phyloP scores from a whole-genome alignment of 2,329 filamentous ascomycete genomes.

The Aureobasidium sp. region DNA sequence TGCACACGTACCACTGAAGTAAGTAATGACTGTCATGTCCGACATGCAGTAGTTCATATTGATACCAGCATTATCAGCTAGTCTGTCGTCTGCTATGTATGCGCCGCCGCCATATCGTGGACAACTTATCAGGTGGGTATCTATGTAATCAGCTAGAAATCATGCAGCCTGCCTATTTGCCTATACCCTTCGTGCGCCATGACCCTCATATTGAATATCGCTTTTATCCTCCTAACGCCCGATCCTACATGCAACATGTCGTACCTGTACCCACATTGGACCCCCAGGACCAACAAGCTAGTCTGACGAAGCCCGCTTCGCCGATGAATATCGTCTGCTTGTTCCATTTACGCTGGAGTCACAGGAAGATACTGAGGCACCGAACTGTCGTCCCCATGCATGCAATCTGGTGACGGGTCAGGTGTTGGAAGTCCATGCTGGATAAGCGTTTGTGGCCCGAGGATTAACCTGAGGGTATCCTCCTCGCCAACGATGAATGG shows the following conservation, averaged over 20 bases:
- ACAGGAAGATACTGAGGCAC: neutral
- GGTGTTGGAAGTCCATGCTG: constrained; percentile 14
- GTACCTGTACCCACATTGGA: neutral
- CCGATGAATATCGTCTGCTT: neutral
- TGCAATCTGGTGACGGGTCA: constrained; percentile 1
- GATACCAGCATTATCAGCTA: neutral
- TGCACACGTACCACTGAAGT: neutral
- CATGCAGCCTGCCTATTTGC: neutral
- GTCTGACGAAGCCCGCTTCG: constrained; percentile 5
- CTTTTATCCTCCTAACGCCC: neutral
- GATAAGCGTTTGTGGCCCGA: neutral
- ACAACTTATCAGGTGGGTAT: neutral
- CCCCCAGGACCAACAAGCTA: neutral
- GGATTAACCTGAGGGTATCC: constrained; percentile 8
- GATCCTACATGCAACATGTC: constrained; percentile 4
- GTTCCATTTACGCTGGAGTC: neutral
- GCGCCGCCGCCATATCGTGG: neutral
- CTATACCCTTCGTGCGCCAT: neutral
- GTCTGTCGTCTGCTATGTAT: neutral
- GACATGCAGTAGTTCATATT: neutral
- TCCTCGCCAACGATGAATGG: constrained; percentile 6
- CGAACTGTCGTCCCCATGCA: neutral
- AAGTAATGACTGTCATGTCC: neutral
- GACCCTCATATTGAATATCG: neutral
- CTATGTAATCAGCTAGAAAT: neutral